Percentiles rank a stretch among this genome's conserved stretches.
phyloP scores from a whole-genome alignment of 257 asterid species.

The Fraxinus pennsylvanica region DNA sequence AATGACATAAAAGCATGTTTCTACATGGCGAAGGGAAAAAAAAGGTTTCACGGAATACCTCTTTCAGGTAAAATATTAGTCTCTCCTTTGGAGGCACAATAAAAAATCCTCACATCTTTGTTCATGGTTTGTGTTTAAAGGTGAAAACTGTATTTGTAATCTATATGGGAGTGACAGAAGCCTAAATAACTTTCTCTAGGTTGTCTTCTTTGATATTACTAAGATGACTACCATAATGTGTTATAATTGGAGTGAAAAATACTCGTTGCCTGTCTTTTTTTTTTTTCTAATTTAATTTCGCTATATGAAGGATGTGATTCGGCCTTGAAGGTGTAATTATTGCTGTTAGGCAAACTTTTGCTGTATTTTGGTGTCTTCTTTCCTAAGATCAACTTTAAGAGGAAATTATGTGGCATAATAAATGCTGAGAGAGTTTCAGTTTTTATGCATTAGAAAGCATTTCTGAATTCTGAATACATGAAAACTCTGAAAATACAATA shows the following conservation, averaged over 20 bases:
- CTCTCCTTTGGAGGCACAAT: background rate
- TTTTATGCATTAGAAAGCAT: background rate
- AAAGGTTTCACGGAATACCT: background rate
- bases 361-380: background rate
- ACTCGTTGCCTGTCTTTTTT: background rate
- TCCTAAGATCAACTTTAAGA: background rate
- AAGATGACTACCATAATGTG: background rate
- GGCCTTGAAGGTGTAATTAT: background rate
- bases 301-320: background rate
- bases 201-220: background rate
- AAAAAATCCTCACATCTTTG: background rate
- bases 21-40: background rate
- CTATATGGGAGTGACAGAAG: background rate
- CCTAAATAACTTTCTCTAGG: background rate
- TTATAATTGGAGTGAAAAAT: background rate
- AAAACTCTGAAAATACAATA: background rate
- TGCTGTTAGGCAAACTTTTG: background rate
- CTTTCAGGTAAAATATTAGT: background rate
- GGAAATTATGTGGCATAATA: background rate
- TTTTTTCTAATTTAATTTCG: background rate
- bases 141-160: background rate
- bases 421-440: background rate
- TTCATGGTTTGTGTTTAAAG: background rate
- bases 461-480: background rate
- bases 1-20: background rate